These are phyloP conservation scores for Cokeromyces recurvatus DNA, from an alignment of 371 early-diverging fungal species.

Conservation along the genomic window DNA sequence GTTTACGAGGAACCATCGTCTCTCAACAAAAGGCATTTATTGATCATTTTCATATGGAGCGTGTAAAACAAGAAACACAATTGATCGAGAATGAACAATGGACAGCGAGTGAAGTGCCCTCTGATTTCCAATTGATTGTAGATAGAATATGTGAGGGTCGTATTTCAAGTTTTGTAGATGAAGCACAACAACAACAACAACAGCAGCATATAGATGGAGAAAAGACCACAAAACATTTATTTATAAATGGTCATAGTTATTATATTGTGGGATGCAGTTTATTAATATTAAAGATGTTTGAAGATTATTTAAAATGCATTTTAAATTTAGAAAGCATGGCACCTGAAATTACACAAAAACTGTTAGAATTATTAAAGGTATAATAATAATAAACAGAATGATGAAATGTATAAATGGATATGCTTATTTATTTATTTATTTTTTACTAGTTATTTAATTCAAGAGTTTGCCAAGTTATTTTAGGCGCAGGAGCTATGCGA, in stretches of 20 bases:
- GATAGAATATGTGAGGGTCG: slow-evolving; percentile 62
- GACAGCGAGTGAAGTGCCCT: slow-evolving; percentile 85
- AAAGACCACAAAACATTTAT: slow-evolving; percentile 39
- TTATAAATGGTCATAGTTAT: slow-evolving; percentile 62
- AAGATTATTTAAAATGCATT: slow-evolving; percentile 82
- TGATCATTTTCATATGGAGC: slow-evolving; percentile 87
- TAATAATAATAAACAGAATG: too few species aligned
- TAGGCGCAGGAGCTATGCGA: slow-evolving; percentile 93
- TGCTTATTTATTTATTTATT: not conserved
- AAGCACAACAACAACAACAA: not conserved
- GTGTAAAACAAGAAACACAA: slow-evolving; percentile 78
- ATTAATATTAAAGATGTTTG: slow-evolving; percentile 80
- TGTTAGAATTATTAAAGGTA: slow-evolving; percentile 82
- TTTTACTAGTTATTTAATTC: slow-evolving; percentile 80
- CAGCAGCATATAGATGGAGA: slow-evolving; percentile 9
- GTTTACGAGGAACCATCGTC: slow-evolving; percentile 72
- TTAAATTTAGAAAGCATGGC: slow-evolving; percentile 72
- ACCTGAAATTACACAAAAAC: slow-evolving; percentile 78
- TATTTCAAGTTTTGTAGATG: slow-evolving; percentile 15
- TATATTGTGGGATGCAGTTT: slow-evolving; percentile 84
- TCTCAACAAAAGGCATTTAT: slow-evolving; percentile 87
- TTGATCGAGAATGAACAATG: slow-evolving; percentile 94
- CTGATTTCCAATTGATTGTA: slow-evolving; percentile 85
- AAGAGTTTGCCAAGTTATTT: slow-evolving; percentile 87
- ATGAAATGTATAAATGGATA: too few species aligned